Base-by-base conservation (phyloP, 345 rosid species). In the Rhodamnia rubescens region DNA sequence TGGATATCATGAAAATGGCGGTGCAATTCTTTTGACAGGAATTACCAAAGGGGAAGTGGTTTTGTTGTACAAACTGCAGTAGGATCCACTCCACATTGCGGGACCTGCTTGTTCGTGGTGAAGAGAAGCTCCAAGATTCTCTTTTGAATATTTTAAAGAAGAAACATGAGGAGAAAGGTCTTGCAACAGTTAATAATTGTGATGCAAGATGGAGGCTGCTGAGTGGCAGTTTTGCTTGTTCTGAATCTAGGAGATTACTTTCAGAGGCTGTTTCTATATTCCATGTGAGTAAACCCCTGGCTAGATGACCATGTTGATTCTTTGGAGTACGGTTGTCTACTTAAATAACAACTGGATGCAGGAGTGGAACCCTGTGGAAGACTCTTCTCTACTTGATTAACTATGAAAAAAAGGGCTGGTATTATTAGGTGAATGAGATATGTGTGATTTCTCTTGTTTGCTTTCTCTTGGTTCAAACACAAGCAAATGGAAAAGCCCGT, bases 201-300 rank as follows among this genome's bases (percentile, higher is more conserved):
- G 94, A 96, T 83, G 92, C 95, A 54, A 93, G 98, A 89, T 97
- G 99, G 99, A 93, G 96, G 89, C 93, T 97, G 89, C 92, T 97
- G 47, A 93, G 94, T 59, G 96, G 95, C 82, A 94, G 88, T 90
- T 87, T 91, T 82, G 91, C 93, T 83, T 87, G 95, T 86, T 88
- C 93, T 82, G 98, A 93, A 82, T 90, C 91, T 84, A 91, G 93
- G 85, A 83, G 89, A 85, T 88, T 97, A 86, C 92, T 97, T 58
- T 92, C 96, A 83, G 98, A 97, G 85, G 98, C 99, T n/a, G 94
- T 96, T 87, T 89, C 98, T 80, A 97, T 97, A 88, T 97, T 95
- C 87, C 98, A 93, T 89, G 99, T 97, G 90, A 94, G 98, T 91
- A 57, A 50, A 57, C 54, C 78, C 49, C 84, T 85, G 47, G 44